Percentiles rank a stretch among this genome's conserved stretches.
phyloP scores from a whole-genome alignment of 306 rosid species.

The Chamaecrista fasciculata region DNA sequence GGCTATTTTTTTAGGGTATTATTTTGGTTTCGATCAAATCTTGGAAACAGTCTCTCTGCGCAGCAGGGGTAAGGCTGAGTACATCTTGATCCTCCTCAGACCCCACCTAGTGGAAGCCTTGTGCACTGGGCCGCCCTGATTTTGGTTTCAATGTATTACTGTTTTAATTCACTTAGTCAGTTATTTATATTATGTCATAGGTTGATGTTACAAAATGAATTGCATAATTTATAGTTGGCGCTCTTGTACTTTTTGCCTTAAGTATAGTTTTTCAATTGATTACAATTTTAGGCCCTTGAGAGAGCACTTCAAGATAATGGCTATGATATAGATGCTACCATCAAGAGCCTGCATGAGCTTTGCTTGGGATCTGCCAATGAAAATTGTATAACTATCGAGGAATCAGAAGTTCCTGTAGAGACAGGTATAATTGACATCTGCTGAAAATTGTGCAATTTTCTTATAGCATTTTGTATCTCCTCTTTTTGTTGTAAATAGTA shows the following conservation, averaged over 20 bases:
- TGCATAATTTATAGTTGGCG: not conserved
- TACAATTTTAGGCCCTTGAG: constrained; percentile 64
- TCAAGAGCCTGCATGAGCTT: constrained; percentile 61
- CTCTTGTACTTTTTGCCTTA: not conserved
- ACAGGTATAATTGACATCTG: constrained; percentile 37
- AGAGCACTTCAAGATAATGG: constrained; percentile 76
- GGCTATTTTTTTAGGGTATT: too few species aligned
- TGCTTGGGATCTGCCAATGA: constrained; percentile 54
- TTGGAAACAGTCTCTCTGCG: too few species aligned
- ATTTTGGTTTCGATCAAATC: too few species aligned
- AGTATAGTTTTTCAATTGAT: not conserved
- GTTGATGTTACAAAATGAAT: not conserved
- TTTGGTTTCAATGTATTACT: not conserved
- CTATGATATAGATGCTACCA: constrained; percentile 83
- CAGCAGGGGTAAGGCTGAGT: too few species aligned
- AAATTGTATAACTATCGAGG: constrained; percentile 30
- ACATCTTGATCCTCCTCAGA: too few species aligned
- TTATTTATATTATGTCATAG: not conserved
- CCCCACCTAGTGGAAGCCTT: too few species aligned
- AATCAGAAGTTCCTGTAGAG: constrained; percentile 36
- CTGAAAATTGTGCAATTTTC: not conserved
- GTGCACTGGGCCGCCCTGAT: too few species aligned
- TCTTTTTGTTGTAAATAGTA: too few species aligned
- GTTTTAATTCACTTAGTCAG: not conserved
- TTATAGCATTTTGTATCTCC: not conserved